phyloP scores from a whole-genome alignment of 306 rosid genomes.

The Acacia melanoxylon region DNA sequence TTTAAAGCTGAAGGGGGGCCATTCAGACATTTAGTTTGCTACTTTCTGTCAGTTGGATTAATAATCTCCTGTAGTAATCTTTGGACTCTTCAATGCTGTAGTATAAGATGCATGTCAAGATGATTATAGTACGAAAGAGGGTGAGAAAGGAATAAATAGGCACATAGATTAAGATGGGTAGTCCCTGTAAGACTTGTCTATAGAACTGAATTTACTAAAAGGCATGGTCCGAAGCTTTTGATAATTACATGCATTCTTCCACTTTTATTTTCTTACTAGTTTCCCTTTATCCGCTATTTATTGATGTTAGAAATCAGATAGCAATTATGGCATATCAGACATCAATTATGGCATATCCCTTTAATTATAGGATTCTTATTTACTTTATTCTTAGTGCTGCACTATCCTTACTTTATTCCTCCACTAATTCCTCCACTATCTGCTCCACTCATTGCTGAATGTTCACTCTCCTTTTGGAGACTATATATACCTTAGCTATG shows the following conservation, averaged over 20 bases:
- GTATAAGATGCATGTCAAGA: background rate
- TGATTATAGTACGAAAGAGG: background rate
- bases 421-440: too few species aligned
- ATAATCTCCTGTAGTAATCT: background rate
- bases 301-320: too few species aligned
- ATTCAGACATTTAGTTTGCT: background rate
- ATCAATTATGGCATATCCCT: too few species aligned
- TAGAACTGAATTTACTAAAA: background rate
- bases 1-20: background rate
- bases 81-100: background rate
- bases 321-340: too few species aligned
- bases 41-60: background rate
- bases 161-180: background rate
- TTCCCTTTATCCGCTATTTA: background rate
- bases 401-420: too few species aligned
- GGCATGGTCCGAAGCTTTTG: background rate
- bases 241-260: background rate
- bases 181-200: background rate
- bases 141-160: conserved; percentile 6
- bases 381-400: too few species aligned
- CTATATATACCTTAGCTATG: too few species aligned
- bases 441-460: too few species aligned
- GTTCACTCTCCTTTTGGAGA: too few species aligned
- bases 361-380: too few species aligned
- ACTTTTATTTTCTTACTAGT: background rate